Evolutionary conservation across 305 asterid genomes (phyloP), one percentile per base, ranked within the genome.

Genomic region (Rubia balearica): DNA sequence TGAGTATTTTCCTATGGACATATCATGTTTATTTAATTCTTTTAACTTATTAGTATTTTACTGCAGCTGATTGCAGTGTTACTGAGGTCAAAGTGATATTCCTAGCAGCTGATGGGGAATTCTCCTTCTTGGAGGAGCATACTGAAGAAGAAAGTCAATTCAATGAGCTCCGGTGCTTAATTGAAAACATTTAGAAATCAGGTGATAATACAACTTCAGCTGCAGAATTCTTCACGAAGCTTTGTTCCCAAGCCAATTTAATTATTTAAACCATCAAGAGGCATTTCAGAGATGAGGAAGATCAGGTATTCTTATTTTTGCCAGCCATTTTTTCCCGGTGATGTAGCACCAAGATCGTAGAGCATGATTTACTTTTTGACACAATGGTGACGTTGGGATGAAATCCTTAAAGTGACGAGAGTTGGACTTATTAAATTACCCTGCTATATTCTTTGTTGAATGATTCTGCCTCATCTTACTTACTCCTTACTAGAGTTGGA

Each of bases 21-120:
- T 9, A 69, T 22, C 68, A 24, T 45, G n/a, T 30, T 51, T 19
- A 17, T 13, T 62, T n/a, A 14, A 6, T 42, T 24, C 22, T 60
- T 17, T 43, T 38, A 45, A 64, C 67, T 71, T 21, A 67, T 48
- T 49, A 14, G 51, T 51, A 53, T 33, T 22, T 68, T 61, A 38
- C 64, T 51, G 69, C 70, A n/a, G 22, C 42, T 22, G 69, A 30
- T 68, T 71, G 69, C 82, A 83, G 87, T 64, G 70, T 81, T 41
- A 83, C 87, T 57, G 87, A 83, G 77, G 87, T 81, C 70, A 76
- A 76, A 73, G 80, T 83, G 72, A 74, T 83, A 78, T 81, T 83
- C 70, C 80, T 85, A 10, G 85, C 83, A 33, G 85, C 78, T 53
- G 85, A 83, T 74, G 87, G 80, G 55, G 85, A 79, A 61, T 74